Base-by-base conservation (phyloP, 2,329 filamentous ascomycete species). In the Rhinocladiella mackenziei region DNA sequence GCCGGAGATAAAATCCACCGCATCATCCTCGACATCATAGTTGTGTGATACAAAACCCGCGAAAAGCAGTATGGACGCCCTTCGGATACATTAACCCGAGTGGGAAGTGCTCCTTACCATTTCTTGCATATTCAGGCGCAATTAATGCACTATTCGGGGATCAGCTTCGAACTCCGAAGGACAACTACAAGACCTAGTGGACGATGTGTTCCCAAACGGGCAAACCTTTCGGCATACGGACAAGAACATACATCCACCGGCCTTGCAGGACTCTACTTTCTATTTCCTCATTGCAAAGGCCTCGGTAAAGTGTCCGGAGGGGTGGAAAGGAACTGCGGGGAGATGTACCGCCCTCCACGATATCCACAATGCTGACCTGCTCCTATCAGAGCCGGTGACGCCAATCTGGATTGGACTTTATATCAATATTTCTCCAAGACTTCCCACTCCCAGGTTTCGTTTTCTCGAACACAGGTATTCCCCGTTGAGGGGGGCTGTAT, bases 231-330 rank as follows among this genome's bases (percentile, higher is more conserved):
- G n/a, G n/a, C n/a, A n/a, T n/a, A n/a, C n/a, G n/a, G n/a, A n/a
- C 7, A 34, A 17, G 31, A 5, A 6, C 28, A 14, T n/a, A 10
- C 28, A 5, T 6, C 28, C 11, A 6, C 28, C 5, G 15, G 5
- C 11, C n/a, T 5, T 30, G 28, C 4, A 5, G 11, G 15, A n/a
- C 28, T 14, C 11, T 5, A 30, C 28, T 30, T n/a, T n/a, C 11
- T 6, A 35, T 35, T n/a, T 5, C 32, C 4, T 13, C 32, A 22
- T 14, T 29, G 7, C 39, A 22, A n/a, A n/a, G n/a, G n/a, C 28
- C 35, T 45, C 43, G 36, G 37, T 18, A 39, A 36, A 23, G 32
- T 39, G 20, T 23, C 43, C 43, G 43, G 28, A 18, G n/a, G 8
- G 14, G 19, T 23, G 30, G 37, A 36, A 36, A 19, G 23, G 4